phyloP scores from a whole-genome alignment of 2,329 filamentous ascomycete genomes.

The Capronia americana region DNA sequence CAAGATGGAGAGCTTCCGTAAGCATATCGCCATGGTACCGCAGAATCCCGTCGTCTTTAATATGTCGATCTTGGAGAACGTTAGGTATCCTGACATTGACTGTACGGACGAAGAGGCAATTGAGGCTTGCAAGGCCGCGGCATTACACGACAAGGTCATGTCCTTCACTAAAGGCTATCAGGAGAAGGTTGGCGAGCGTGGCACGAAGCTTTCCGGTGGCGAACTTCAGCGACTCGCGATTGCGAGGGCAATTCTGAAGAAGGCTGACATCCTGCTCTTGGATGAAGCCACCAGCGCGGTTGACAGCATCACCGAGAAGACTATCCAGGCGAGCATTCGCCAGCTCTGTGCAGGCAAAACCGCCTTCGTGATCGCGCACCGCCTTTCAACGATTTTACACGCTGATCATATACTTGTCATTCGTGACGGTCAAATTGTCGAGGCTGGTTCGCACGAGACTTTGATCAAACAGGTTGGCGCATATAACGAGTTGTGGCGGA shows the following conservation, averaged over 20 bases:
- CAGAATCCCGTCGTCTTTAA: constrained; percentile 71
- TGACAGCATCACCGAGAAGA: constrained; percentile 53
- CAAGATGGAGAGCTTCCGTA: constrained; percentile 63
- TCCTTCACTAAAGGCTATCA: constrained; percentile 62
- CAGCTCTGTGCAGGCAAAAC: constrained; percentile 57
- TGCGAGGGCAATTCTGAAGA: constrained; percentile 54
- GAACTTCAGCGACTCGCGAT: constrained; percentile 59
- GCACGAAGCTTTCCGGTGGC: constrained; percentile 59
- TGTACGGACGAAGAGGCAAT: constrained; percentile 67
- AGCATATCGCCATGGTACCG: constrained; percentile 67
- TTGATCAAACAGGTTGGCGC: constrained; percentile 63
- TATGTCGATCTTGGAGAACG: constrained; percentile 67
- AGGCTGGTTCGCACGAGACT: constrained; percentile 67
- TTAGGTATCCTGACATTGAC: constrained; percentile 67
- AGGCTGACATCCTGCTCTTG: constrained; percentile 53
- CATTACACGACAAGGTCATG: constrained; percentile 69
- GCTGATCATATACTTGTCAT: constrained; percentile 72
- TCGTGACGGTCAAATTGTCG: constrained; percentile 66
- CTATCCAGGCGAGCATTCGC: constrained; percentile 56
- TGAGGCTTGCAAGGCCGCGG: constrained; percentile 66
- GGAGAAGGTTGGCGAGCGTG: constrained; percentile 57
- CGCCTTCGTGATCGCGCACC: constrained; percentile 59
- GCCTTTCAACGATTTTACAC: constrained; percentile 50
- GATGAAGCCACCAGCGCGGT: constrained; percentile 62
- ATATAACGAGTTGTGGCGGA: constrained; percentile 70